Conservation (phyloP, 164 flowering plant genomes). For the Aristolochia californica region DNA sequence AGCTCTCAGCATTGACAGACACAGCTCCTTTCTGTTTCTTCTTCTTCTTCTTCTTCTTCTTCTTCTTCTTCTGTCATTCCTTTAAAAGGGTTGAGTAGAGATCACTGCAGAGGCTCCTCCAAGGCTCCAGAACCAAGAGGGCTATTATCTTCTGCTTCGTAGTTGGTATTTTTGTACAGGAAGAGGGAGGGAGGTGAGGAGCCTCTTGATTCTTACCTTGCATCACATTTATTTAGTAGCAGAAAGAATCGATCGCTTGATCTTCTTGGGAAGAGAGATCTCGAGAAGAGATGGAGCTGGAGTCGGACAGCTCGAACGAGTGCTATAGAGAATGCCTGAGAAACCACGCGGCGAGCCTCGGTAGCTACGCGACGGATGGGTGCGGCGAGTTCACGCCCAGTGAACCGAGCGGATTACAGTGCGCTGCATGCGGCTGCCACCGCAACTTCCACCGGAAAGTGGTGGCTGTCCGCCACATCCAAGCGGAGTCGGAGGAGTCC, state of each 20-base stretch:
- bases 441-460: slow-evolving; percentile 21
- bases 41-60: no score
- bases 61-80: not conserved
- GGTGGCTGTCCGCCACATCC: not conserved
- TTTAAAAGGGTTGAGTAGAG: not conserved
- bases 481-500: slow-evolving; percentile 4
- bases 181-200: no score
- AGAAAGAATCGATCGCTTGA: no score
- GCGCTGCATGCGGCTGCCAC: slow-evolving; percentile 30
- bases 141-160: no score
- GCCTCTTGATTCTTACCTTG: no score
- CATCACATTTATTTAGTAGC: no score
- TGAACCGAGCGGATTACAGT: slow-evolving; percentile 7
- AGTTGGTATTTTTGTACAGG: not conserved
- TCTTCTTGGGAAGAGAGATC: no score
- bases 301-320: slow-evolving; percentile 6
- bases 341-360: slow-evolving; percentile 24
- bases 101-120: no score
- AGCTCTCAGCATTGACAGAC: not conserved
- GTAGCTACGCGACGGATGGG: slow-evolving; percentile 23
- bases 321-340: slow-evolving; percentile 19
- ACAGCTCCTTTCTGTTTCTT: no score
- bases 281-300: slow-evolving; percentile 13
- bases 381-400: slow-evolving; percentile 20
- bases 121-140: not conserved